phyloP scores from a whole-genome alignment of 2,329 filamentous ascomycete genomes.

The Trichoderma atrobrunneum region DNA sequence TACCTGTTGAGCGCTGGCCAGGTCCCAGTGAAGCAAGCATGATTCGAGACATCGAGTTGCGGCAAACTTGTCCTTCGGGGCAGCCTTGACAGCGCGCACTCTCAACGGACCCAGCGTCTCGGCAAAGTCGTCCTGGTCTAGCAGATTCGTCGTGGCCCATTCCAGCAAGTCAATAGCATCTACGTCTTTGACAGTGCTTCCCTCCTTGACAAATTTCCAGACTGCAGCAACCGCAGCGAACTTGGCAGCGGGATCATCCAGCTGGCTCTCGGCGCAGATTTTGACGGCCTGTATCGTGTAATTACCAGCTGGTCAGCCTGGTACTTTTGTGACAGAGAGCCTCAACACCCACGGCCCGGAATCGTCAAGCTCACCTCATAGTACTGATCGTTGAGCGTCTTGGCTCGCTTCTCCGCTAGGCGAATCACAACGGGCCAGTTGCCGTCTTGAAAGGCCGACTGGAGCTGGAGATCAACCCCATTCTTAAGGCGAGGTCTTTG shows the following conservation, averaged over 20 bases:
- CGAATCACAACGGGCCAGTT: constrained; percentile 53
- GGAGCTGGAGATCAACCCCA: constrained; percentile 53
- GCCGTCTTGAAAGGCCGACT: constrained; percentile 52
- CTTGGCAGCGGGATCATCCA: constrained; percentile 49
- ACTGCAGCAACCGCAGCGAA: constrained; percentile 44
- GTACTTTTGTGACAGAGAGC: neutral
- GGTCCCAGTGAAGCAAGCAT: constrained; percentile 54
- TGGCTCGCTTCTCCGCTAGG: constrained; percentile 51
- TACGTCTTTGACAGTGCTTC: constrained; percentile 46
- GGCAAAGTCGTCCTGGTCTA: constrained; percentile 41
- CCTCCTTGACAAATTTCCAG: constrained; percentile 46
- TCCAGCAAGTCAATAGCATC: constrained; percentile 55
- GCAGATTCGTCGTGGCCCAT: constrained; percentile 46
- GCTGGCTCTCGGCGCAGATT: constrained; percentile 50
- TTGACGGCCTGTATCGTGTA: constrained; percentile 46
- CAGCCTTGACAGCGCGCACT: constrained; percentile 50
- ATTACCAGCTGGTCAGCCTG: neutral
- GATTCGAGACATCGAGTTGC: constrained; percentile 48
- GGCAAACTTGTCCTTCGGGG: constrained; percentile 44
- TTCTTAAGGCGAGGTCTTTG: constrained; percentile 43
- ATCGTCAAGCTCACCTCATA: constrained; percentile 46
- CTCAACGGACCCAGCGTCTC: constrained; percentile 51
- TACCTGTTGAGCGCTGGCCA: constrained; percentile 57
- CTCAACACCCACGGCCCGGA: neutral
- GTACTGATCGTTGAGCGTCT: constrained; percentile 52